Evolutionary conservation across 2,329 filamentous ascomycete genomes (phyloP).

Genomic region (Cryoendolithus antarcticus): DNA sequence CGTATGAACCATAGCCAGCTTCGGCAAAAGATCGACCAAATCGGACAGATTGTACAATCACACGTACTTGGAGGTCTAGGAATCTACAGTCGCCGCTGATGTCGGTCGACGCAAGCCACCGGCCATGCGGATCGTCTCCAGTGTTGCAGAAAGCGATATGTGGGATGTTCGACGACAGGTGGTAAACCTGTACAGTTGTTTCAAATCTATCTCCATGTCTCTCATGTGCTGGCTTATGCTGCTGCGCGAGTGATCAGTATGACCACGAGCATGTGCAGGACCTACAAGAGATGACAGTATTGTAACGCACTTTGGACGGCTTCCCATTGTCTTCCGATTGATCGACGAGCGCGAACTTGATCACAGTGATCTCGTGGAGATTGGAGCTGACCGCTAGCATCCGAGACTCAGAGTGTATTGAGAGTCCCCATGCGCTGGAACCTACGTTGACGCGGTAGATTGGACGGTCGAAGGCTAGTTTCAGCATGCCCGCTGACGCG

Average conservation of each 20-base stretch:
- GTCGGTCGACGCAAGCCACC: slow-evolving; percentile 46
- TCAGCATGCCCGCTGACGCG: slow-evolving; percentile 7
- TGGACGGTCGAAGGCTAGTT: slow-evolving; percentile 16
- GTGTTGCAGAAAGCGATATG: slow-evolving; percentile 47
- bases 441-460: slow-evolving; percentile 71
- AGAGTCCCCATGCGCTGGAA: slow-evolving; percentile 75
- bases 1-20: slow-evolving; percentile 9
- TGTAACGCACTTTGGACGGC: too few species aligned
- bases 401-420: slow-evolving; percentile 67
- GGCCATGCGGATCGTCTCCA: slow-evolving; percentile 40
- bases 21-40: slow-evolving; percentile 7
- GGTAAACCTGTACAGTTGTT: slow-evolving; percentile 16
- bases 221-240: too few species aligned
- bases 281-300: too few species aligned
- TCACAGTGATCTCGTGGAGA: slow-evolving; percentile 45
- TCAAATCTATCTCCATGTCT: slow-evolving; percentile 13
- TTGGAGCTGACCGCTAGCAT: slow-evolving; percentile 82
- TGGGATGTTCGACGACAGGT: slow-evolving; percentile 39
- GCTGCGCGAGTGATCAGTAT: too few species aligned
- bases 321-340: slow-evolving; percentile 3
- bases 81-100: slow-evolving; percentile 29
- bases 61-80: slow-evolving; percentile 17
- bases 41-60: slow-evolving; percentile 13
- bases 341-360: slow-evolving; percentile 44
- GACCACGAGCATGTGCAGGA: too few species aligned